Conservation (phyloP, 805 yeast species). For the Yueomyces sp. region DNA sequence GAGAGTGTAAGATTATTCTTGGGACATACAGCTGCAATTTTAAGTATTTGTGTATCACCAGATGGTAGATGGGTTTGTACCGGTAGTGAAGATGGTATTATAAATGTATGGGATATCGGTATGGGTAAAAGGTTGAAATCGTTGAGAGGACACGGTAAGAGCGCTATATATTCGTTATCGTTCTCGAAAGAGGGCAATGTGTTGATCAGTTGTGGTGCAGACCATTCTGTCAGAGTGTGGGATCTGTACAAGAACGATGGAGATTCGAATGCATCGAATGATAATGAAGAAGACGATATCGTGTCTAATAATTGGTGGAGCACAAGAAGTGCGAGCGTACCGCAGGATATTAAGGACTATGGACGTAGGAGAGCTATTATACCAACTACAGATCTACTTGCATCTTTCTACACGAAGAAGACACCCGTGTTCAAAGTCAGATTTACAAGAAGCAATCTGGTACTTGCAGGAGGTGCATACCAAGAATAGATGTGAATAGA, state of each 20-base stretch:
- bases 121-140: conserved; percentile 77
- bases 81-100: conserved; percentile 85
- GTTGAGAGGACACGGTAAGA: conserved; percentile 90
- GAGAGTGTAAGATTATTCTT: conserved; percentile 81
- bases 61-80: conserved; percentile 95
- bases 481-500: conserved; percentile 44
- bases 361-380: conserved; percentile 53
- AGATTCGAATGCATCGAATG: conserved; percentile 30
- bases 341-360: conserved; percentile 31
- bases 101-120: conserved; percentile 89
- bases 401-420: conserved; percentile 84
- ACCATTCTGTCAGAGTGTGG: conserved; percentile 90
- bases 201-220: conserved; percentile 85
- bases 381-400: conserved; percentile 84
- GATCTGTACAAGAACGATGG: conserved; percentile 76
- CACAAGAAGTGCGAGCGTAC: conserved; percentile 9
- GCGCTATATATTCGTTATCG: conserved; percentile 70
- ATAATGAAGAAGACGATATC: conserved; percentile 3
- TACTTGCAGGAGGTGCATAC: conserved; percentile 88
- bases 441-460: conserved; percentile 81
- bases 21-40: conserved; percentile 86
- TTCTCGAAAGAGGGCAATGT: conserved; percentile 84
- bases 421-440: conserved; percentile 90
- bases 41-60: conserved; percentile 79
- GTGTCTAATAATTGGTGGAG: background rate